Conservation (phyloP, 2,329 filamentous ascomycete species). For the Alternaria ethzedia region DNA sequence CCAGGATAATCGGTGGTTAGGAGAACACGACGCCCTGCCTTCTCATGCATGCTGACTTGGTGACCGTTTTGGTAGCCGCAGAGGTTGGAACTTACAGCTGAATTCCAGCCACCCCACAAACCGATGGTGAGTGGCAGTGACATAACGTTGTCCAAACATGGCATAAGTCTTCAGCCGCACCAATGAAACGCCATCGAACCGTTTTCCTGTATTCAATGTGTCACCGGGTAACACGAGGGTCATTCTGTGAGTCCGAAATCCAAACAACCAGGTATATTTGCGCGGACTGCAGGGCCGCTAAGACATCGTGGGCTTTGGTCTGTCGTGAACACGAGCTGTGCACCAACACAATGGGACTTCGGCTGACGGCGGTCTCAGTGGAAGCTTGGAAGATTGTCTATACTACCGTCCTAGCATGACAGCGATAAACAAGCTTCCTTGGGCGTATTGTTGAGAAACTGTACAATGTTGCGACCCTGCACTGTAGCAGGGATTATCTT, state of each 20-base stretch:
- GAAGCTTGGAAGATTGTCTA: background rate
- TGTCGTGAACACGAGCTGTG: background rate
- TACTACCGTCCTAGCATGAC: background rate
- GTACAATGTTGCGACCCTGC: background rate
- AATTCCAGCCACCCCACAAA: constrained; percentile 8
- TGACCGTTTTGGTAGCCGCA: background rate
- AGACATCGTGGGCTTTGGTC: background rate
- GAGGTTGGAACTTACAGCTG: constrained; percentile 2
- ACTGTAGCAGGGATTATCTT: background rate
- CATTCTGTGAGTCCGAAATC: background rate
- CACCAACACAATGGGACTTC: background rate
- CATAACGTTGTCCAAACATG: background rate
- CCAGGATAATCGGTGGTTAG: constrained; percentile 17
- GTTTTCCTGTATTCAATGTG: background rate
- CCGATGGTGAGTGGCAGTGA: background rate
- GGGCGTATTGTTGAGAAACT: background rate
- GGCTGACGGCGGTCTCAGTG: background rate
- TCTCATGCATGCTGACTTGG: constrained; percentile 9
- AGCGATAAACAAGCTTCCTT: background rate
- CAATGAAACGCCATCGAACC: background rate
- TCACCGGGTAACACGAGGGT: background rate
- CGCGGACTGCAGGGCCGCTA: background rate
- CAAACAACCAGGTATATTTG: background rate
- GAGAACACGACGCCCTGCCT: constrained; percentile 11
- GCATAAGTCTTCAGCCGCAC: background rate